Evolutionary conservation across 2,329 filamentous ascomycete species (phyloP), one percentile per base, ranked within the genome.

Genomic region (Monosporascus sp.): DNA sequence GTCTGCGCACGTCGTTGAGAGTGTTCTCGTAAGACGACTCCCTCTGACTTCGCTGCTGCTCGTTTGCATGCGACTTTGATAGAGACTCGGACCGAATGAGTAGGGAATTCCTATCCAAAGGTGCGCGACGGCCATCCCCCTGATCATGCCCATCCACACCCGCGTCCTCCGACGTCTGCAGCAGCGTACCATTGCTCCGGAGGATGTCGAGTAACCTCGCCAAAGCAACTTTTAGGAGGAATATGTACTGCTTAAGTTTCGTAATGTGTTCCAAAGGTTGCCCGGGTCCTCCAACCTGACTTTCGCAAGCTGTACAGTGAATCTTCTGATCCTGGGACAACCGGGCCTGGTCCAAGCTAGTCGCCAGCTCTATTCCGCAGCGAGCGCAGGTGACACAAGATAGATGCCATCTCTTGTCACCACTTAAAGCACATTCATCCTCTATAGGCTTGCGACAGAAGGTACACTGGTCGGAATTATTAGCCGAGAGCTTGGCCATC

Each of bases 231-330:
- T 90, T 85, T 41, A 99, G 79, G 20, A 99, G 76, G 70, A 97
- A 97, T 6, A 97, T 86, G 67, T 96, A 99, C 74, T 99, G 93
- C 66, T 94, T 88, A 51, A 99, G 76, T 68, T 95, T 91, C 18
- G 89, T 89, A 38, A 97, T 83, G 56, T 84, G 82, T 55, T 86
- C 80, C 64, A 97, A 89, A 0, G 73, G 64, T n/a, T 72, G 65
- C 17, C 70, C 67, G 11, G 69, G 68, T 14, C 85, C 84, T 8
- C 79, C 75, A 49, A 77, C 75, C 60, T 79, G 78, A 39, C 74
- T 72, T 42, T 80, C 80, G 66, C 90, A 96, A 47, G 74, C 78
- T 51, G 70, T 78, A 73, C 94, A 97, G 58, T 86, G 85, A 3
- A 92, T 76, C 57, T 81, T 83, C 60, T 84, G 79, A 57, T 89